A percentile compares a stretch with the other conserved stretches of the same genome.
Evolutionary conservation across 192 early-diverging fungal genomes (phyloP).

Genomic region (Dispira simplex): DNA sequence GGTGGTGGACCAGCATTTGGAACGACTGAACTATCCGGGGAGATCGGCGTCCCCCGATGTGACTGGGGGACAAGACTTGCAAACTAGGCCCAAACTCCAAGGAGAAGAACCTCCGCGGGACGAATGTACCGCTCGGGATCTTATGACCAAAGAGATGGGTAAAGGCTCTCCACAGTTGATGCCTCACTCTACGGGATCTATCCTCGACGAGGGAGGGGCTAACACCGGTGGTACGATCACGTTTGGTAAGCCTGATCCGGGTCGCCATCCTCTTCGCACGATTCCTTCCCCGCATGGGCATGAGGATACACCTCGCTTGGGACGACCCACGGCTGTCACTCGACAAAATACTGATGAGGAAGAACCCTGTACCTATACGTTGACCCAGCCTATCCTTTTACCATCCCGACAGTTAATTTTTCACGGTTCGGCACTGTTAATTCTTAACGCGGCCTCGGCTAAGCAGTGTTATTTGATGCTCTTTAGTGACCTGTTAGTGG

Average conservation of each 20-base stretch:
- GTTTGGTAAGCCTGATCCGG: constrained; percentile 24
- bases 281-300: not conserved
- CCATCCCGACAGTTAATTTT: constrained; percentile 20
- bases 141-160: too few relatives aligned
- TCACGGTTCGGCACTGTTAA: constrained; percentile 26
- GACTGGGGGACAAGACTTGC: too few relatives aligned
- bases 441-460: constrained; percentile 21
- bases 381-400: too few relatives aligned
- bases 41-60: too few relatives aligned
- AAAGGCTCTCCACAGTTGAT: too few relatives aligned
- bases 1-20: constrained; percentile 21
- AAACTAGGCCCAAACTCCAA: too few relatives aligned
- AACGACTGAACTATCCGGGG: constrained; percentile 7
- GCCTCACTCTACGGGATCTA: too few relatives aligned
- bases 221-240: constrained; percentile 11
- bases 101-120: too few relatives aligned
- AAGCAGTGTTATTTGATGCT: constrained; percentile 28
- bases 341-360: not conserved
- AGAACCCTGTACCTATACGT: not conserved
- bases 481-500: constrained; percentile 27
- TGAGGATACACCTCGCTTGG: too few relatives aligned
- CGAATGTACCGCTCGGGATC: too few relatives aligned
- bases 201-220: not conserved
- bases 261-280: constrained; percentile 14
- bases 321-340: too few relatives aligned